Base-by-base conservation (phyloP, 73 alveolate species). In the Effrenium voratum region DNA sequence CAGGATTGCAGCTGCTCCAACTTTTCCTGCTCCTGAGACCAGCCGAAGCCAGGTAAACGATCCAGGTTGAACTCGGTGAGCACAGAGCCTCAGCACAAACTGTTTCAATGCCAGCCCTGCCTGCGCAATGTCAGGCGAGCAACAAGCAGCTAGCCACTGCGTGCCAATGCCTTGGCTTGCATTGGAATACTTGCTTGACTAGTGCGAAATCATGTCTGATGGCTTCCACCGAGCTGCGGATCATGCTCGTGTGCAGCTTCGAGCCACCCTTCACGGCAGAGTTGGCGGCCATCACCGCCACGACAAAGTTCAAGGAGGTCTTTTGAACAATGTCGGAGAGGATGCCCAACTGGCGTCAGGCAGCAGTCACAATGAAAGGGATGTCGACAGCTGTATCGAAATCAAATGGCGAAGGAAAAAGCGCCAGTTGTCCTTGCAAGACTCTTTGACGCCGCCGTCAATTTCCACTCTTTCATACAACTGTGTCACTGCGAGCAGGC, bases 281-380 rank as follows among this genome's bases (percentile, higher is more conserved):
- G 10, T 79, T 85, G 63, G 93, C 93, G n/a, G 93, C 93, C 93
- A 85, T 85, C 4, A 80, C 93, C 36, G 93, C 93, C 45, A 85
- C 93, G 32, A 85, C 81, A 16, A 85, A 85, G 36, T 85, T 85
- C 80, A 85, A 38, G 80, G 57, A 85, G 45, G 73, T 57, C 36
- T 55, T 85, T 47, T 85, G 93, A 44, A 63, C 46, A 30, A 85
- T 57, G 60, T 85, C 93, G 32, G 93, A 40, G 44, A 85, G 44
- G 47, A 85, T 59, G 16, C 93, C 93, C 34, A 85, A 47, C 93
- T 85, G n/a, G n/a, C n/a, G n/a, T n/a, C n/a, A n/a, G n/a, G n/a
- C n/a, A n/a, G n/a, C n/a, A n/a, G n/a, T n/a, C n/a, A n/a, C n/a
- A n/a, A n/a, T n/a, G n/a, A n/a, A n/a, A n/a, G n/a, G n/a, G n/a